Conservation (phyloP, 495 filamentous ascomycete species). For the Patellaria atrata region DNA sequence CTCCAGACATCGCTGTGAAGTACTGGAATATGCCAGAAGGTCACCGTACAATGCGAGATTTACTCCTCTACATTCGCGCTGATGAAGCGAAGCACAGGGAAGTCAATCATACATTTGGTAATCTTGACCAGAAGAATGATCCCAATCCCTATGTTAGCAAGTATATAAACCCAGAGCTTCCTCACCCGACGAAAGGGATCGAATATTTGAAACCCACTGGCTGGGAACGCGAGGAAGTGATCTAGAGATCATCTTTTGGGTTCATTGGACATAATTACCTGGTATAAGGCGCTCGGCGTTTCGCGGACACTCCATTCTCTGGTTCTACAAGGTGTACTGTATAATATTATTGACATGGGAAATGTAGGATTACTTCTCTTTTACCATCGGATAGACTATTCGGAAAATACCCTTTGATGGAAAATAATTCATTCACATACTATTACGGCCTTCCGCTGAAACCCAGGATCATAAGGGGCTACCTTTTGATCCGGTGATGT, state of each 20-base stretch:
- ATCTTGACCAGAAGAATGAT: conserved; percentile 66
- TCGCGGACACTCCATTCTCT: too few relatives aligned
- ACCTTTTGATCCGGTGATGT: too few relatives aligned
- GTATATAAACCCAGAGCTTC: conserved; percentile 49
- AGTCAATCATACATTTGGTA: conserved; percentile 89
- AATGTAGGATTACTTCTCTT: too few relatives aligned
- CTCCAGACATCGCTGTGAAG: conserved; percentile 72
- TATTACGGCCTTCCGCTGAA: too few relatives aligned
- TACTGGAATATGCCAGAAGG: conserved; percentile 94
- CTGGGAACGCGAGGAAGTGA: conserved; percentile 73
- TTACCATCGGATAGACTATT: too few relatives aligned
- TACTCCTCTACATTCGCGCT: conserved; percentile 76
- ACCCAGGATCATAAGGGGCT: too few relatives aligned
- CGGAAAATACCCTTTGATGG: too few relatives aligned
- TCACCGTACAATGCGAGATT: conserved; percentile 65
- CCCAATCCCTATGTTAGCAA: conserved; percentile 78
- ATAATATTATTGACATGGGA: too few relatives aligned
- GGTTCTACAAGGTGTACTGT: too few relatives aligned
- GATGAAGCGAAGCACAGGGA: conserved; percentile 96
- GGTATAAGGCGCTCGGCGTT: too few relatives aligned
- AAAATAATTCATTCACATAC: too few relatives aligned
- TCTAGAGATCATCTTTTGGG: conserved; percentile 22
- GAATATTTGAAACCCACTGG: conserved; percentile 52
- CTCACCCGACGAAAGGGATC: conserved; percentile 57
- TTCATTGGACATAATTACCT: too few relatives aligned